Evolutionary conservation across 192 early-diverging fungal species (phyloP), one percentile per base, ranked within the genome.

Genomic region (Gigaspora rosea): DNA sequence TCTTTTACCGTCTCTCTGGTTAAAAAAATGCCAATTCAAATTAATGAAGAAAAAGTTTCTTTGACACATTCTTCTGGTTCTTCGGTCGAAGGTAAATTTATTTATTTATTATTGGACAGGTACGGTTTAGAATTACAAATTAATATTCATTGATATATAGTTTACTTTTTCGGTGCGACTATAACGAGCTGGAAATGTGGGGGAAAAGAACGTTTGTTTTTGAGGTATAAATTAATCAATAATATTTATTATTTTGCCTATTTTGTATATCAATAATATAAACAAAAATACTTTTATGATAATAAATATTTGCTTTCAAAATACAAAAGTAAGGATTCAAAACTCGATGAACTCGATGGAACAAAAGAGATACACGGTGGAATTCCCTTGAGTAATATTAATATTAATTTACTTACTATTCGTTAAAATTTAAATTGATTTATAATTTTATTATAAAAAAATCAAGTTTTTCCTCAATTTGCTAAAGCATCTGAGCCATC

Each of bases 331-430:
- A 83, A 82, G 51, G 87, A 90, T 73, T 92, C 96, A 22, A 85
- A 27, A 27, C 27, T 27, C 27, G 27, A 27, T 27, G 27, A 91
- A 46, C 83, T 96, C 2, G 91, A 99, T 80, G 95, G 95, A 48
- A 89, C 90, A 81, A 98, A 96, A 86, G 92, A 95, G 1, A 93
- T 98, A 75, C 96, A 96, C 51, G 96, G 93, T 67, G 94, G 94
- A 78, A 52, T 89, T 87, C 71, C 86, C 80, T 2, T 69, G 86
- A 49, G 85, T 89, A 54, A 91, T 84, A 27, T 27, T 27, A 27
- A 27, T 27, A 27, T 27, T 27, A 27, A 27, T 27, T 27, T 27
- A 27, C 27, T 27, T 47, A 35, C 35, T 32, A 41, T 3, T 2
- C 7, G 27, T 47, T 59, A 54, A 58, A 3, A 20, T 16, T 27